Conservation (phyloP, 768 basidiomycete genomes). For the Podaxis rugospora region DNA sequence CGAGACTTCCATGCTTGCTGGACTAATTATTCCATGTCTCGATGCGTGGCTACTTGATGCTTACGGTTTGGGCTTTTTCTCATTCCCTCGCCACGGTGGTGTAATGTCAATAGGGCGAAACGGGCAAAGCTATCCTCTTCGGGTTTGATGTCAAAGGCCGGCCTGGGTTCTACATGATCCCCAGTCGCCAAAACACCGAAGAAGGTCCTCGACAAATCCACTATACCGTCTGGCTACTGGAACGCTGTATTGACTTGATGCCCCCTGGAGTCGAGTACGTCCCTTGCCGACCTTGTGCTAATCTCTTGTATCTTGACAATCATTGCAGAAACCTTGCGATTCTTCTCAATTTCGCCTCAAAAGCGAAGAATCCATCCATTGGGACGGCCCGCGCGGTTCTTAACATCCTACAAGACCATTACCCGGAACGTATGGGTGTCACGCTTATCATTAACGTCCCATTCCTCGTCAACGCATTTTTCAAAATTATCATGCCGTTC, state of each 20-base stretch:
- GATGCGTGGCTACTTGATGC: not conserved
- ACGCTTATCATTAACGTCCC: conserved; percentile 80
- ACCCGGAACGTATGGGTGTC: conserved; percentile 79
- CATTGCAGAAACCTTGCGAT: conserved; percentile 54
- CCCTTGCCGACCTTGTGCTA: not conserved
- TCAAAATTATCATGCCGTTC: conserved; percentile 74
- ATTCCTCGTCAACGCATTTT: conserved; percentile 69
- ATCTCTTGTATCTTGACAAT: not conserved
- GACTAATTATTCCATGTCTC: not conserved
- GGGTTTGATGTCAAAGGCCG: conserved; percentile 68
- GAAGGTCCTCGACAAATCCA: conserved; percentile 66
- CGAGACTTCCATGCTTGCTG: not conserved
- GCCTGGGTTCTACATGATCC: conserved; percentile 67
- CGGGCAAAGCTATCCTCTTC: conserved; percentile 77
- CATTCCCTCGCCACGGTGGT: not conserved
- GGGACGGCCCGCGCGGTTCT: conserved; percentile 43
- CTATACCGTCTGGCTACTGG: conserved; percentile 72
- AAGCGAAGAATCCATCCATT: conserved; percentile 52
- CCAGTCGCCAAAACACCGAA: conserved; percentile 73
- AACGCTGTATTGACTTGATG: conserved; percentile 74
- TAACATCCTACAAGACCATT: conserved; percentile 74
- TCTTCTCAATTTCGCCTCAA: conserved; percentile 76
- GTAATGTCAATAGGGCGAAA: conserved; percentile 47
- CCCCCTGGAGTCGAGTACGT: conserved; percentile 77
- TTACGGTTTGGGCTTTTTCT: not conserved